Conservation (phyloP, 2,329 filamentous ascomycete genomes). For the Exophiala sideris region DNA sequence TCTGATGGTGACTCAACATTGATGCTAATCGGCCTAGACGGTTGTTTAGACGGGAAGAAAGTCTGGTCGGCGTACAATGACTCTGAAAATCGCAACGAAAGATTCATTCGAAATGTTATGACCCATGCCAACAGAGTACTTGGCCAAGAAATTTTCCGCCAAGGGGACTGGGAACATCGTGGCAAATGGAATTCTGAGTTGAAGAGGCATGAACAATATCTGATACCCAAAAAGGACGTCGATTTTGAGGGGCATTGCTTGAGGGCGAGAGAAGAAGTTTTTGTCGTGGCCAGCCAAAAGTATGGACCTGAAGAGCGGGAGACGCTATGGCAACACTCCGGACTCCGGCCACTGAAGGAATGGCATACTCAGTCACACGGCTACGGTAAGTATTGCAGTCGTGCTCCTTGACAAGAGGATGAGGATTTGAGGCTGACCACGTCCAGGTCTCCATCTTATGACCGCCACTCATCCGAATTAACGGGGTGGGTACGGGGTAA, state of each 20-base stretch:
- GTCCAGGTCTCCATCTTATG: background rate
- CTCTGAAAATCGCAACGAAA: constrained; percentile 68
- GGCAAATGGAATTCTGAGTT: constrained; percentile 73
- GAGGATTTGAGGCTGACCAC: background rate
- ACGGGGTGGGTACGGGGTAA: too few relatives aligned
- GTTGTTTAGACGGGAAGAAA: constrained; percentile 69
- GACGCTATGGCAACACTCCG: constrained; percentile 59
- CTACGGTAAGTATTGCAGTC: background rate
- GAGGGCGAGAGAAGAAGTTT: constrained; percentile 68
- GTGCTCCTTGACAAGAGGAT: too few relatives aligned
- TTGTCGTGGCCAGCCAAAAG: constrained; percentile 89
- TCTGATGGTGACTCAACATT: constrained; percentile 1
- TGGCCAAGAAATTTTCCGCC: constrained; percentile 65
- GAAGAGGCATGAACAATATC: constrained; percentile 81
- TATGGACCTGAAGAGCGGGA: constrained; percentile 64
- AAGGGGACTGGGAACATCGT: constrained; percentile 73
- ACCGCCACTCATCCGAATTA: background rate
- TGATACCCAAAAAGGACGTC: constrained; percentile 67
- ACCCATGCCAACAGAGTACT: constrained; percentile 78
- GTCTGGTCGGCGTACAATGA: constrained; percentile 81
- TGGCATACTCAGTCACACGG: background rate
- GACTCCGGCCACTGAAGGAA: background rate
- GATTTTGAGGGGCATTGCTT: constrained; percentile 64
- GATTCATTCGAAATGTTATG: constrained; percentile 83
- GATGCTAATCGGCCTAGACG: constrained; percentile 80